A percentile compares a stretch with the other conserved stretches of the same genome.
phyloP scores from a whole-genome alignment of 106 monocot species.

The Dendrobium huoshanense region DNA sequence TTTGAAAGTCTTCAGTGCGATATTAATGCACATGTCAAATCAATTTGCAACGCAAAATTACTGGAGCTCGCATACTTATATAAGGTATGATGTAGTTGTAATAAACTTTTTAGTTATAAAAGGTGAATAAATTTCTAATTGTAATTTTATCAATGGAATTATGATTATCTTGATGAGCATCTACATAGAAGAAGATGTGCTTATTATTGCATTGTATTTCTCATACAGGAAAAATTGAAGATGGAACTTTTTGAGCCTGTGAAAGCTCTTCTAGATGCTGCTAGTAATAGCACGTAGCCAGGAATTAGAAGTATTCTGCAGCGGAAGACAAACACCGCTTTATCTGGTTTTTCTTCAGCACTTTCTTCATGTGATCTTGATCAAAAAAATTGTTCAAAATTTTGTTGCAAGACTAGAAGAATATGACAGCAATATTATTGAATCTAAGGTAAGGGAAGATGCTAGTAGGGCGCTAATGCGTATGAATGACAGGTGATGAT shows the following conservation, averaged over 20 bases:
- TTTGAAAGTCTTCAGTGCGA: too few relatives aligned
- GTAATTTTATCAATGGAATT: background rate
- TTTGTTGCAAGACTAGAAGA: conserved; percentile 53
- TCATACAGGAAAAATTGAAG: conserved; percentile 52
- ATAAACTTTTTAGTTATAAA: background rate
- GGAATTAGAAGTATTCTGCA: conserved; percentile 75
- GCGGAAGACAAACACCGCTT: conserved; percentile 56
- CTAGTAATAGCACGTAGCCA: conserved; percentile 75
- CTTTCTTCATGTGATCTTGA: conserved; percentile 75
- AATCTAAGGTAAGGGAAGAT: conserved; percentile 83
- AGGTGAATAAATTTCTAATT: background rate
- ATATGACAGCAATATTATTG: conserved; percentile 77
- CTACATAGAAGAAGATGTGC: background rate
- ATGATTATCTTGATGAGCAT: background rate
- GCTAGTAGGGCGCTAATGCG: conserved; percentile 75
- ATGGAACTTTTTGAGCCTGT: conserved; percentile 75
- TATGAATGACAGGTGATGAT: conserved; percentile 86
- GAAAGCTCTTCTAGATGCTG: conserved; percentile 82
- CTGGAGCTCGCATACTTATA: background rate
- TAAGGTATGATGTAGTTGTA: background rate
- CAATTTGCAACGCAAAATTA: too few relatives aligned
- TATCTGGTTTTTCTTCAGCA: conserved; percentile 43
- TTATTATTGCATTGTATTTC: background rate
- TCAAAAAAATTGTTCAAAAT: conserved; percentile 45
- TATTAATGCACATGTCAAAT: too few relatives aligned